Conservation (phyloP, 2,329 filamentous ascomycete genomes). For the Phialophora chinensis region DNA sequence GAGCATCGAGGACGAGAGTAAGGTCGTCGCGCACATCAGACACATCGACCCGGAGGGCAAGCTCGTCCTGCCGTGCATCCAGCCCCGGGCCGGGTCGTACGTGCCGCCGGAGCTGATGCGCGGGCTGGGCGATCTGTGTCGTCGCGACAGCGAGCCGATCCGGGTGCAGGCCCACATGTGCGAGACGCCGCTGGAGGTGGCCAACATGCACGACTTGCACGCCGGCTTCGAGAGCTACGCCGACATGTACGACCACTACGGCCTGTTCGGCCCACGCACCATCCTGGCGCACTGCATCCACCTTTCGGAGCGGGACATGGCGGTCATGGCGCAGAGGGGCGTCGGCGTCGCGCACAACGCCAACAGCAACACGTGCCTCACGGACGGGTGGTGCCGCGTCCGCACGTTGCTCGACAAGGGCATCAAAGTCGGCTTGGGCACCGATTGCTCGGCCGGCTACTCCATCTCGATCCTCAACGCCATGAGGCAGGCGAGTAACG, state of each 20-base stretch:
- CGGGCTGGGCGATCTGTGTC: conserved; percentile 61
- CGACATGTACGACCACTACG: conserved; percentile 62
- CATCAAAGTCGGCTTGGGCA: conserved; percentile 67
- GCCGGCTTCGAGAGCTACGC: conserved; percentile 61
- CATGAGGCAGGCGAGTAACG: conserved; percentile 62
- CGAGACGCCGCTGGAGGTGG: conserved; percentile 64
- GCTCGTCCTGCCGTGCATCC: conserved; percentile 58
- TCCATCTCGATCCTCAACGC: conserved; percentile 63
- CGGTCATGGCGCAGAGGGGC: conserved; percentile 47
- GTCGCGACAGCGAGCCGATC: conserved; percentile 49
- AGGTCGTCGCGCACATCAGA: conserved; percentile 49
- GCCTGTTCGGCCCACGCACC: conserved; percentile 57
- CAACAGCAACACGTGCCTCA: conserved; percentile 59
- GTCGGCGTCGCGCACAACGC: conserved; percentile 68
- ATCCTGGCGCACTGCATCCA: conserved; percentile 70
- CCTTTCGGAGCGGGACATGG: conserved; percentile 60
- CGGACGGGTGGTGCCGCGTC: conserved; percentile 41
- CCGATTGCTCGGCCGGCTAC: conserved; percentile 66
- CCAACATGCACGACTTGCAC: conserved; percentile 59
- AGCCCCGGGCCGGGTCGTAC: conserved; percentile 63
- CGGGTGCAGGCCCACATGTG: conserved; percentile 70
- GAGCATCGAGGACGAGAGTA: conserved; percentile 37
- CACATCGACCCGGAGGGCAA: conserved; percentile 50
- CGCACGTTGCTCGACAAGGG: conserved; percentile 59
- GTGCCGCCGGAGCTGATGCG: conserved; percentile 60